A percentile compares a stretch with the other conserved stretches of the same genome.
Evolutionary conservation across 1,139 yeast genomes (phyloP).

Genomic region (Nadsonia starkeyi-henricii): DNA sequence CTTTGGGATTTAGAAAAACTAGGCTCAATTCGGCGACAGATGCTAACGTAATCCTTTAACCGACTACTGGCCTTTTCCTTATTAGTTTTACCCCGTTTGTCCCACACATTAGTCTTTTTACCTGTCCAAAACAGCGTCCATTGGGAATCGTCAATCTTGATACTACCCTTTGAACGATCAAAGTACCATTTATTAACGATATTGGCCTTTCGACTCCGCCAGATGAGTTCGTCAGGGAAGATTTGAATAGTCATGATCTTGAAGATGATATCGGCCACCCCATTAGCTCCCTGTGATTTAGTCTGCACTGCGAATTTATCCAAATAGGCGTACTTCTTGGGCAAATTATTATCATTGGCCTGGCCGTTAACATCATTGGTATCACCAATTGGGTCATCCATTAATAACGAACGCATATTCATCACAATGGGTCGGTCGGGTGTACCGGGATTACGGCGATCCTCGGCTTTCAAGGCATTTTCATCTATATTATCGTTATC

Average conservation of each 20-base stretch:
- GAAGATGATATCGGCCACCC: constrained; percentile 86
- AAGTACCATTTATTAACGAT: constrained; percentile 98
- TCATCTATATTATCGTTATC: constrained; percentile 14
- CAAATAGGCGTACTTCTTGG: constrained; percentile 41
- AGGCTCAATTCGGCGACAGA: neutral
- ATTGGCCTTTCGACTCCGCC: constrained; percentile 78
- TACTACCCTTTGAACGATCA: constrained; percentile 71
- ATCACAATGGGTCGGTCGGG: constrained; percentile 1
- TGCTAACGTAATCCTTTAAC: neutral
- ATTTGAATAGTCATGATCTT: constrained; percentile 53
- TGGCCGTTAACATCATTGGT: constrained; percentile 9
- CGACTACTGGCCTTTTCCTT: neutral
- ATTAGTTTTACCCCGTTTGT: neutral
- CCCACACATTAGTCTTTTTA: constrained; percentile 17
- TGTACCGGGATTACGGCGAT: neutral
- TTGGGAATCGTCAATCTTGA: constrained; percentile 36
- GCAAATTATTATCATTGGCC: constrained; percentile 9
- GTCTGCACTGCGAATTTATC: constrained; percentile 89
- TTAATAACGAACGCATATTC: neutral
- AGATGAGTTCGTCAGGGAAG: constrained; percentile 62
- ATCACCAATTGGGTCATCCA: constrained; percentile 8
- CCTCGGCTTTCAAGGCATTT: constrained; percentile 8
- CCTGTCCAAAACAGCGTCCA: constrained; percentile 69
- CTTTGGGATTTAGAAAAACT: neutral
- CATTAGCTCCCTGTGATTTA: constrained; percentile 76